A percentile compares a stretch with the other conserved stretches of the same genome.
Evolutionary conservation across 306 rosid genomes (phyloP).

Genomic region (Quercus bicolor): DNA sequence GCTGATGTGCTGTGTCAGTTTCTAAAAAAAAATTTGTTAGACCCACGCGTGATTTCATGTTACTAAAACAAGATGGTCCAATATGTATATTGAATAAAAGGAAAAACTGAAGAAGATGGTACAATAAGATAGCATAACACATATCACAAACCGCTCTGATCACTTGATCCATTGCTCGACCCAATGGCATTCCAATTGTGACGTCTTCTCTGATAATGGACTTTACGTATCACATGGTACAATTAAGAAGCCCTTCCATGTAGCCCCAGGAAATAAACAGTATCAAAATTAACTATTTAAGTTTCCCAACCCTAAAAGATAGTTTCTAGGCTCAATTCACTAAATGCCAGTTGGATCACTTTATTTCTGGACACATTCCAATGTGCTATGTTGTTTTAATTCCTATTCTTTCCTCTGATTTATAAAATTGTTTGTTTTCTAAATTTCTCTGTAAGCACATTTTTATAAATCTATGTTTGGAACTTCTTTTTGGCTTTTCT

Average conservation of each 20-base stretch:
- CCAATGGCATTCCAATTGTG: too few species aligned
- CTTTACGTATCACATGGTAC: neutral
- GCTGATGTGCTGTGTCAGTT: too few species aligned
- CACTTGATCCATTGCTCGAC: too few species aligned
- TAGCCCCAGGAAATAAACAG: neutral
- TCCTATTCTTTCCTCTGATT: neutral
- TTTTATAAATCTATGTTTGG: neutral
- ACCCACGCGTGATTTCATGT: too few species aligned
- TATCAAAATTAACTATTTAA: neutral
- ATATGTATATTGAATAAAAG: too few species aligned
- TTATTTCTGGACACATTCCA: neutral
- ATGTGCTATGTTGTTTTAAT: neutral
- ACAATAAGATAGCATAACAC: too few species aligned
- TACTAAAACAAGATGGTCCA: too few species aligned
- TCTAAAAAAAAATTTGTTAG: too few species aligned
- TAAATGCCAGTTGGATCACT: neutral
- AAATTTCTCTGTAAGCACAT: neutral
- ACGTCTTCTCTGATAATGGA: neutral
- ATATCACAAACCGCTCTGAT: too few species aligned
- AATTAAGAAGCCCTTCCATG: neutral
- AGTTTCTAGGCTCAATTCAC: neutral
- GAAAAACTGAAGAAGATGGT: too few species aligned
- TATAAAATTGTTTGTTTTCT: neutral
- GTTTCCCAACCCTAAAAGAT: neutral
- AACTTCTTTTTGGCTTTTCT: neutral